phyloP scores from a whole-genome alignment of 1,284 basidiomycete species.

The Moesziomyces sp. region DNA sequence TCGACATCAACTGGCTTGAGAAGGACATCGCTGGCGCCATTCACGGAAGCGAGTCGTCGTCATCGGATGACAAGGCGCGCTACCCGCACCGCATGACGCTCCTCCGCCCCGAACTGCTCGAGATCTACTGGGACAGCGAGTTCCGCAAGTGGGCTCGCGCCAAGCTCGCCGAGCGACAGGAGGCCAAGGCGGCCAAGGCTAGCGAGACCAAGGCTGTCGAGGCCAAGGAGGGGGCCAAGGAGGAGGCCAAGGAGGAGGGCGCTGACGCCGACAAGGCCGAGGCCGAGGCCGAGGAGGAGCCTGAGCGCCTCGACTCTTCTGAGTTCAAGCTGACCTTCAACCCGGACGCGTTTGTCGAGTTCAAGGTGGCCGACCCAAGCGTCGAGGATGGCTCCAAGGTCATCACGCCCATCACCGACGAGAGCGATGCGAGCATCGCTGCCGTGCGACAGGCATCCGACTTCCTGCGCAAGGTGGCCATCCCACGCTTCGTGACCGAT shows the following conservation, averaged over 20 bases:
- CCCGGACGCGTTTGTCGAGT: constrained; percentile 73
- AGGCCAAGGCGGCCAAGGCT: constrained; percentile 39
- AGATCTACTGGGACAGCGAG: constrained; percentile 72
- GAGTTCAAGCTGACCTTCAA: constrained; percentile 72
- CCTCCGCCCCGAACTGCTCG: constrained; percentile 73
- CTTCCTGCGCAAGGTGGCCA: constrained; percentile 71
- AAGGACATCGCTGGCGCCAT: constrained; percentile 69
- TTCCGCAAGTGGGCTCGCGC: constrained; percentile 72
- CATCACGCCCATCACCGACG: constrained; percentile 68
- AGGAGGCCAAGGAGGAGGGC: constrained; percentile 33
- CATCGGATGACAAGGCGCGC: constrained; percentile 14
- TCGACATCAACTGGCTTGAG: constrained; percentile 73
- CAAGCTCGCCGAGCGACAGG: constrained; percentile 66
- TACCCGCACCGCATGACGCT: constrained; percentile 73
- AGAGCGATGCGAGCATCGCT: constrained; percentile 71
- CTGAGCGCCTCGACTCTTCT: constrained; percentile 64
- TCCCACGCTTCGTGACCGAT: constrained; percentile 70
- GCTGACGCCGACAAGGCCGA: constrained; percentile 23
- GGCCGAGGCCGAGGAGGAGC: constrained; percentile 41
- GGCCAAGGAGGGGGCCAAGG: constrained; percentile 6
- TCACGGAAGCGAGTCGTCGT: constrained; percentile 41
- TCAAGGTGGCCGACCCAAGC: constrained; percentile 45
- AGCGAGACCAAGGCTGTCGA: constrained; percentile 25
- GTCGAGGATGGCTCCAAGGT: constrained; percentile 44
- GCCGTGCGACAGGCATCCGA: constrained; percentile 72